Percentiles rank a stretch among this genome's conserved stretches.
These are phyloP conservation scores for Kodamaea alishanica DNA, from an alignment of 1,139 yeast species.

Conservation along the genomic window DNA sequence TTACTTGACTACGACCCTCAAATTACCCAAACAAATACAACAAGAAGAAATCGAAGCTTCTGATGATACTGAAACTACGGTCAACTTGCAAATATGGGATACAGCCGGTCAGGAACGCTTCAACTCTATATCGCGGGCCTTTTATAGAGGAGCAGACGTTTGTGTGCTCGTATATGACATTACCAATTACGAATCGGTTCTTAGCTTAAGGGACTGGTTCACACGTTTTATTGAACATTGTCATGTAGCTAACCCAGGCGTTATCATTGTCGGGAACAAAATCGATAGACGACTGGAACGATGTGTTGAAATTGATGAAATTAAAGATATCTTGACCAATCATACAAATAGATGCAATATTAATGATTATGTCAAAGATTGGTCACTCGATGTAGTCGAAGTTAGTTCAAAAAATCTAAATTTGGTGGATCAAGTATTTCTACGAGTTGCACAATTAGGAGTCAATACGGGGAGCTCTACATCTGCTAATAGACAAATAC, in stretches of 20 bases:
- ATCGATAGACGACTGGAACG: slow-evolving; percentile 38
- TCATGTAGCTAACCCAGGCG: slow-evolving; percentile 47
- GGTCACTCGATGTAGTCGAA: slow-evolving; percentile 44
- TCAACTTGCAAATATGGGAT: slow-evolving; percentile 59
- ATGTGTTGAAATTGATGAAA: slow-evolving; percentile 40
- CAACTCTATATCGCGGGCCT: slow-evolving; percentile 56
- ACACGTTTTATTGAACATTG: slow-evolving; percentile 48
- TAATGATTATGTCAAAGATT: slow-evolving; percentile 35
- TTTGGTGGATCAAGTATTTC: slow-evolving; percentile 39
- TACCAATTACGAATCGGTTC: slow-evolving; percentile 52
- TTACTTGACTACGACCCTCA: slow-evolving; percentile 47
- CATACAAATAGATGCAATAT: slow-evolving; percentile 23
- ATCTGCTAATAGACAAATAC: slow-evolving; percentile 18
- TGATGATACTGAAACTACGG: slow-evolving; percentile 10
- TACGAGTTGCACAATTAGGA: slow-evolving; percentile 44
- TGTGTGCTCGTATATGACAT: slow-evolving; percentile 56
- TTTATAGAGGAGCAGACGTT: slow-evolving; percentile 60
- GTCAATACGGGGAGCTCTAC: slow-evolving; percentile 17
- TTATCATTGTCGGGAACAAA: slow-evolving; percentile 56
- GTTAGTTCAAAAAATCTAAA: slow-evolving; percentile 39
- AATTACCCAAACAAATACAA: slow-evolving; percentile 7
- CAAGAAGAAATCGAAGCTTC: background rate
- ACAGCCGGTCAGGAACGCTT: slow-evolving; percentile 68
- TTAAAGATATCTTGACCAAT: slow-evolving; percentile 37
- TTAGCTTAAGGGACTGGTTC: slow-evolving; percentile 51